These are phyloP conservation scores for Diaporthe nobilis DNA, from an alignment of 2,329 filamentous ascomycete species.

Conservation along the genomic window DNA sequence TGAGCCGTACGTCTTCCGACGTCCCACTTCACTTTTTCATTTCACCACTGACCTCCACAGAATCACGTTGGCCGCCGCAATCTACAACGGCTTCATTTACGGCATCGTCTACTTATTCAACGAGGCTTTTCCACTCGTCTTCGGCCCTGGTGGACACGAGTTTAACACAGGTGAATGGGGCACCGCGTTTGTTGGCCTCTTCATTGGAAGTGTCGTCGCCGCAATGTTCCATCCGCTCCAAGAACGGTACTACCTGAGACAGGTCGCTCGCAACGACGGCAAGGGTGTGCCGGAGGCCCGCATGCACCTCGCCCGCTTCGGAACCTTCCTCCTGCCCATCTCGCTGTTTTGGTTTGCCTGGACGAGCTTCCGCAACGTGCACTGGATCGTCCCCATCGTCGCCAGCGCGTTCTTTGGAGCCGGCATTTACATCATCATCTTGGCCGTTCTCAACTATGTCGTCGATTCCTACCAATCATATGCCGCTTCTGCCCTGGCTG, in stretches of 20 bases:
- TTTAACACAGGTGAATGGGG: constrained; percentile 36
- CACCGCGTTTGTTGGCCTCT: constrained; percentile 25
- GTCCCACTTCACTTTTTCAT: background rate
- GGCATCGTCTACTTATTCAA: constrained; percentile 39
- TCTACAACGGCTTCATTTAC: constrained; percentile 37
- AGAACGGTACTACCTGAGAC: constrained; percentile 32
- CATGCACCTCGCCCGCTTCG: constrained; percentile 30
- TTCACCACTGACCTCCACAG: background rate
- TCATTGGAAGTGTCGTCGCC: constrained; percentile 22
- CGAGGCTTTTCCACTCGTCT: constrained; percentile 32
- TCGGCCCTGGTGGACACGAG: constrained; percentile 26
- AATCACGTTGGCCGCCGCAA: constrained; percentile 31
- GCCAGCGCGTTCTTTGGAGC: constrained; percentile 64
- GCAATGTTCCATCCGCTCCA: constrained; percentile 28
- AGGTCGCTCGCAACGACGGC: constrained; percentile 31
- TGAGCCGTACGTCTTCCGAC: constrained; percentile 5
- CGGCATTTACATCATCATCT: constrained; percentile 38
- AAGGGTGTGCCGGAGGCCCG: constrained; percentile 37
- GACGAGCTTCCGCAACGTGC: constrained; percentile 73
- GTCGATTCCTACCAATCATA: constrained; percentile 34
- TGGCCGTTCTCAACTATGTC: constrained; percentile 36
- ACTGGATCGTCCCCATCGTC: constrained; percentile 71
- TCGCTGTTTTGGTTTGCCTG: constrained; percentile 79
- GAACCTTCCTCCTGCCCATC: constrained; percentile 70
- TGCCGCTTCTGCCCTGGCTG: constrained; percentile 29